Evolutionary conservation across 257 asterid species (phyloP).

Genomic region (Fraxinus cuspidata): DNA sequence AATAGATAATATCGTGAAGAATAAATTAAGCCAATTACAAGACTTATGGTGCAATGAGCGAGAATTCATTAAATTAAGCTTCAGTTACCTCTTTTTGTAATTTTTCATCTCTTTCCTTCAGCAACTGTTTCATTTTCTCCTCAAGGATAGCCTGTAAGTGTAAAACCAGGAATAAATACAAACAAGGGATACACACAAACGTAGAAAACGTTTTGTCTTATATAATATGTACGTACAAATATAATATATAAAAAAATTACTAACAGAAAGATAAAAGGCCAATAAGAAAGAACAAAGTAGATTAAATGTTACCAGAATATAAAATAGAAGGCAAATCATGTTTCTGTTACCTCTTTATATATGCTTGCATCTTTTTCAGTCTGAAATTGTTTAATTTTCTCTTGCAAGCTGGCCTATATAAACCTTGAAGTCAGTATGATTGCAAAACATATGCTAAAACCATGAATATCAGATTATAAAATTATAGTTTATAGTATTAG

Average conservation of each 20-base stretch:
- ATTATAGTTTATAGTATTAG: neutral
- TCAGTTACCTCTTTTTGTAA: conserved; percentile 54
- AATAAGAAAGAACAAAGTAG: neutral
- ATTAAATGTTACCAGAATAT: conserved; percentile 3
- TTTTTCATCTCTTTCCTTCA: conserved; percentile 45
- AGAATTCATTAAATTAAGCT: neutral
- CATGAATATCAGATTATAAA: conserved; percentile 20
- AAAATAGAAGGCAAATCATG: neutral
- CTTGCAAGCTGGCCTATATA: conserved; percentile 46
- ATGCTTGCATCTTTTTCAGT: conserved; percentile 44
- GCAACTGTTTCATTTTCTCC: conserved; percentile 48
- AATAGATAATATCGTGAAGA: neutral
- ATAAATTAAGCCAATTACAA: neutral
- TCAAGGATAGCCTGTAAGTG: conserved; percentile 47
- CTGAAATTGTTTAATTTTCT: conserved; percentile 45
- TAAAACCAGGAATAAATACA: conserved; percentile 8
- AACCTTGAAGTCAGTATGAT: conserved; percentile 35
- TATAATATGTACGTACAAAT: too few relatives aligned
- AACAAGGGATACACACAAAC: neutral
- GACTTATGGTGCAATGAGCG: neutral
- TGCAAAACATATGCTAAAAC: conserved; percentile 13
- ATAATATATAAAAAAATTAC: too few relatives aligned
- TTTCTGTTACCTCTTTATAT: conserved; percentile 48
- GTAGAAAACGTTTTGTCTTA: neutral
- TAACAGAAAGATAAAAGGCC: neutral